These are phyloP conservation scores for Colletotrichum camelliae DNA, from an alignment of 2,329 filamentous ascomycete species.

Conservation along the genomic window DNA sequence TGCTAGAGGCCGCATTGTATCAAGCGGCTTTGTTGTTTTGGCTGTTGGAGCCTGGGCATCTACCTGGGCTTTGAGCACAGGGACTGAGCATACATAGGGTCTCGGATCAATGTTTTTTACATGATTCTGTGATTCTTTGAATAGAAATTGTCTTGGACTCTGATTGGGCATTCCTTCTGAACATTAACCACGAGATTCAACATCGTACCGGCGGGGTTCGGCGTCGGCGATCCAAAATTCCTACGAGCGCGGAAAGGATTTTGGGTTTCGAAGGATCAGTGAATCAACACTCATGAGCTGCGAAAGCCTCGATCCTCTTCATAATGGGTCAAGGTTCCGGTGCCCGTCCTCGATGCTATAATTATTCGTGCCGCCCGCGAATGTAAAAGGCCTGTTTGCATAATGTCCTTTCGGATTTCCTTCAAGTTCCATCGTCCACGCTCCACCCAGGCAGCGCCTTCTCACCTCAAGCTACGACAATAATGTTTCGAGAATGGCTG, in stretches of 20 bases:
- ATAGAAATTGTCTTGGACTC: background rate
- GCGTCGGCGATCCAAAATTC: background rate
- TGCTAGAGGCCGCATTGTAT: background rate
- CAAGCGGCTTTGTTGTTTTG: background rate
- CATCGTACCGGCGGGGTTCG: background rate
- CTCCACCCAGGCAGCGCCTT: background rate
- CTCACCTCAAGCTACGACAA: rapidly evolving
- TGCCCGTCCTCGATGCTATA: background rate
- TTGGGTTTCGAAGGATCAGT: background rate
- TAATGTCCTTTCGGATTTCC: background rate
- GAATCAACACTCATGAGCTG: background rate
- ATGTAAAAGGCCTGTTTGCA: background rate
- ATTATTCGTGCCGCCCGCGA: background rate
- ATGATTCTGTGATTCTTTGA: background rate
- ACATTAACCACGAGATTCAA: background rate
- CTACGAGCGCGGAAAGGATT: background rate
- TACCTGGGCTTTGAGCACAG: background rate
- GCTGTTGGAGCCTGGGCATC: background rate
- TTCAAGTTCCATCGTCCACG: background rate
- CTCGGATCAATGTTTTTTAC: background rate
- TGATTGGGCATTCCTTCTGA: background rate
- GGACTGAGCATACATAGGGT: background rate
- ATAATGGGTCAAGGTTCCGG: background rate
- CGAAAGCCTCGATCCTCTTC: background rate
- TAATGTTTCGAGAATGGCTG: background rate